Base-by-base conservation (phyloP, 257 asterid species). In the Solanum corneliomulleri region DNA sequence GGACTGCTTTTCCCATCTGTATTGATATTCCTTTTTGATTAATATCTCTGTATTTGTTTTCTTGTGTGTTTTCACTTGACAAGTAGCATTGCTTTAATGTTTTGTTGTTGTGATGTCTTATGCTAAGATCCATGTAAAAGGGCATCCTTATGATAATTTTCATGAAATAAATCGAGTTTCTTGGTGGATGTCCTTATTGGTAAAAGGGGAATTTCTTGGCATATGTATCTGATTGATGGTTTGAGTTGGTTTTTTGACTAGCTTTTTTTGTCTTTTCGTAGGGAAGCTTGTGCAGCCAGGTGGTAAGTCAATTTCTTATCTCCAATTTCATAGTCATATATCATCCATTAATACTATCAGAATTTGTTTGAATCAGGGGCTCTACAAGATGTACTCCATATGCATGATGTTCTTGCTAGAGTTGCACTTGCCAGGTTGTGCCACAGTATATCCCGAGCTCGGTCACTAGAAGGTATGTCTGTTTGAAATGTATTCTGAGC, bases 321-420 rank as follows among this genome's bases (percentile, higher is more conserved):
- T 82, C n/a, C 88, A 74, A 70, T 80, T 81, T 85, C 87, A 13
- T 77, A 35, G 70, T 74, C 45, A 82, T 85, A 82, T 84, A 74
- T 68, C 33, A 47, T 52, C 72, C 82, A 74, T 77, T 90, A 68
- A 87, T 70, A 72, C 82, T 78, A 71, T 88, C 86, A 78, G 88
- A 88, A 60, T 91, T 92, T 91, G 83, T 88, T 84, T 91, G 91
- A 90, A 93, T 87, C 95, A 97, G 99, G 99, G 88, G 96, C 98
- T 70, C 93, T 97, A 89, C 98, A 93, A 89, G 99, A 97, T 94
- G 94, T 97, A 93, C 98, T 97, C 85, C 99, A 96, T 91, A 93
- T 97, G 95, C 98, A 96, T 90, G 99, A 97, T 85, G 99, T 96
- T 90, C 98, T 97, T 85, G 99, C 99, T 77, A 93, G 99, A 94